These are phyloP conservation scores for Ophiostoma montium DNA, from an alignment of 2,329 filamentous ascomycete species.

Conservation along the genomic window DNA sequence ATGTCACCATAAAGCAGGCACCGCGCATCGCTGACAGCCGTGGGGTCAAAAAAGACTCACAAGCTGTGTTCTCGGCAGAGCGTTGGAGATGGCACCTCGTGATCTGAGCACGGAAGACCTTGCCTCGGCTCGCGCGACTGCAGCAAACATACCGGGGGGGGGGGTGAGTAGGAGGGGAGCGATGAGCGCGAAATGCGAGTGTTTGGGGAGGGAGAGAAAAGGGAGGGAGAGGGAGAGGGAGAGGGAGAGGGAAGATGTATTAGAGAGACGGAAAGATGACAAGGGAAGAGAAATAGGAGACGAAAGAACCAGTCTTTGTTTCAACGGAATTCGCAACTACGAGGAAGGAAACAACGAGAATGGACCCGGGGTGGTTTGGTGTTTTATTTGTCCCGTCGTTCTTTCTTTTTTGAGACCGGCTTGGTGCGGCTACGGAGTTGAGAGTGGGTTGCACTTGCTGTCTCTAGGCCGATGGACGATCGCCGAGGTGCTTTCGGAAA, in stretches of 20 bases:
- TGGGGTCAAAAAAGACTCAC: conserved; percentile 3
- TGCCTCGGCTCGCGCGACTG: conserved; percentile 22
- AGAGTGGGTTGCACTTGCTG: not conserved
- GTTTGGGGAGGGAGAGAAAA: not conserved
- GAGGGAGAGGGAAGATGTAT: not conserved
- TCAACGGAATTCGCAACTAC: conserved; percentile 2
- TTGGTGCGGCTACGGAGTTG: not conserved
- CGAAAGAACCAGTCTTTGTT: not conserved
- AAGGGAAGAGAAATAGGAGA: not conserved
- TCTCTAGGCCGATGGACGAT: conserved; percentile 4
- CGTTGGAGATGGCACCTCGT: conserved; percentile 10
- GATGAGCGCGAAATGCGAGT: too few relatives aligned
- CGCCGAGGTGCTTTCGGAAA: conserved; percentile 14
- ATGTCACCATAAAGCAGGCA: not conserved
- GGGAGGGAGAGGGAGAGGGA: not conserved
- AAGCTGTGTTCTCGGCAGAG: conserved; percentile 12
- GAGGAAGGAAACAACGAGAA: not conserved
- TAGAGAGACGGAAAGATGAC: not conserved
- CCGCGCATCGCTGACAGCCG: not conserved
- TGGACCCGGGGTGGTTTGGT: conserved; percentile 3
- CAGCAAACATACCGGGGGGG: conserved; percentile 21
- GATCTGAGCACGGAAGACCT: conserved; percentile 21
- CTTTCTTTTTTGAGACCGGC: conserved; percentile 2
- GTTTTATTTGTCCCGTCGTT: conserved; percentile 1
- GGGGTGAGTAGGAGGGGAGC: not conserved